phyloP scores from a whole-genome alignment of 805 yeast genomes.

The Saturnispora sekii region DNA sequence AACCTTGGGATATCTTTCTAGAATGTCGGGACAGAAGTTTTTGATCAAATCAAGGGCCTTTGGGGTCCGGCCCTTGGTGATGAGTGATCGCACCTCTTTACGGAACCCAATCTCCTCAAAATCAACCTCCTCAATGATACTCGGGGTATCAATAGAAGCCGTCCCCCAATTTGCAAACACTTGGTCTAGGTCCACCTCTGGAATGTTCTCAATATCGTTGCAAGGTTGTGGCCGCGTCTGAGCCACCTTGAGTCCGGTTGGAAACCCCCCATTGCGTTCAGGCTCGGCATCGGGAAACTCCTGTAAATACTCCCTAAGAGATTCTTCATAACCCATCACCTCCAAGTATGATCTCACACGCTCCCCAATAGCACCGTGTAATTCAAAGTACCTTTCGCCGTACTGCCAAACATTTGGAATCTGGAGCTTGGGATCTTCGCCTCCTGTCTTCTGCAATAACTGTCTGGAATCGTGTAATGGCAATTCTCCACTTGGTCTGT shows the following conservation, averaged over 20 bases:
- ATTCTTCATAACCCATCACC: conserved; percentile 11
- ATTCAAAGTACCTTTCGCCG: conserved; percentile 8
- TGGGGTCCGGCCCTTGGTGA: background rate
- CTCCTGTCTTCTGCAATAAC: background rate
- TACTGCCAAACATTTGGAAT: conserved; percentile 12
- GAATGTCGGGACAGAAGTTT: background rate
- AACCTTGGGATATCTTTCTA: conserved; percentile 1
- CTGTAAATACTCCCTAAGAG: conserved; percentile 4
- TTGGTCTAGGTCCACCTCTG: conserved; percentile 19
- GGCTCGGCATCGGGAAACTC: background rate
- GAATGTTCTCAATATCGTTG: conserved; percentile 30
- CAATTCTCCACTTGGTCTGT: background rate
- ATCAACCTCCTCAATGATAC: conserved; percentile 6
- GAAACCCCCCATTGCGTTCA: no score
- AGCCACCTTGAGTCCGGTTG: no score
- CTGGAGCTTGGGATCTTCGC: background rate
- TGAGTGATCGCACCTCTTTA: background rate
- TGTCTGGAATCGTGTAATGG: conserved; percentile 2
- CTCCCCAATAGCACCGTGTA: conserved; percentile 7
- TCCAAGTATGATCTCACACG: conserved; percentile 8
- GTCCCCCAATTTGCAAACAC: conserved; percentile 39
- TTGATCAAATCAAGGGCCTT: background rate
- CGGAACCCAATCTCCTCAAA: conserved; percentile 1
- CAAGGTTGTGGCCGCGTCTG: no score
- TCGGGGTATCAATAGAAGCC: background rate